A percentile compares a stretch with the other conserved stretches of the same genome.
Evolutionary conservation across 371 early-diverging fungal species (phyloP).

Genomic region (Rhizopus delemar): DNA sequence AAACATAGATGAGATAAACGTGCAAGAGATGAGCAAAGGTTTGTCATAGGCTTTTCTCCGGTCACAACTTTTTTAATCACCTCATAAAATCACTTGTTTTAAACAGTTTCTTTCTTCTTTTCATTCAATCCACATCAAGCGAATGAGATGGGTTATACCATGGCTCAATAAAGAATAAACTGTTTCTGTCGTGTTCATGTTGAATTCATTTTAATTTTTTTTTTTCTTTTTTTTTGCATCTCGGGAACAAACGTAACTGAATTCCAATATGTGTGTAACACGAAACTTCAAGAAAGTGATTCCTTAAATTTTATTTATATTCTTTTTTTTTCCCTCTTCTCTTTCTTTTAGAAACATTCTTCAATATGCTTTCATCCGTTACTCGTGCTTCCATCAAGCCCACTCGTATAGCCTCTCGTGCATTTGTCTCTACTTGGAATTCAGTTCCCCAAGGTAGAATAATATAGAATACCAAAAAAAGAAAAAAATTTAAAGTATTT

Average conservation of each 20-base stretch:
- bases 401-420: conserved; percentile 53
- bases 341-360: conserved; percentile 1
- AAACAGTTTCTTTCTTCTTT: too few species aligned
- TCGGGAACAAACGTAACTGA: conserved; percentile 29
- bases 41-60: too few species aligned
- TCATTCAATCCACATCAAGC: too few species aligned
- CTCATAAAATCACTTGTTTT: too few species aligned
- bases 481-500: neutral
- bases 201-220: too few species aligned
- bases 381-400: conserved; percentile 45
- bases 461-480: neutral
- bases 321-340: conserved; percentile 11
- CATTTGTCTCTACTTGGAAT: conserved; percentile 72
- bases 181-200: too few species aligned
- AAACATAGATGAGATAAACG: too few species aligned
- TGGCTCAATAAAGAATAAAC: too few species aligned
- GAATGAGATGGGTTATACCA: too few species aligned
- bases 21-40: too few species aligned
- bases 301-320: conserved; percentile 2
- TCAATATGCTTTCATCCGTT: conserved; percentile 51
- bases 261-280: conserved; percentile 21
- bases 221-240: conserved; percentile 1
- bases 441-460: conserved; percentile 72
- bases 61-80: too few species aligned
- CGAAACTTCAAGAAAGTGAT: neutral